A percentile compares a stretch with the other conserved stretches of the same genome.
Evolutionary conservation across 1,284 basidiomycete species (phyloP).

Genomic region (Moesziomyces antarcticus): DNA sequence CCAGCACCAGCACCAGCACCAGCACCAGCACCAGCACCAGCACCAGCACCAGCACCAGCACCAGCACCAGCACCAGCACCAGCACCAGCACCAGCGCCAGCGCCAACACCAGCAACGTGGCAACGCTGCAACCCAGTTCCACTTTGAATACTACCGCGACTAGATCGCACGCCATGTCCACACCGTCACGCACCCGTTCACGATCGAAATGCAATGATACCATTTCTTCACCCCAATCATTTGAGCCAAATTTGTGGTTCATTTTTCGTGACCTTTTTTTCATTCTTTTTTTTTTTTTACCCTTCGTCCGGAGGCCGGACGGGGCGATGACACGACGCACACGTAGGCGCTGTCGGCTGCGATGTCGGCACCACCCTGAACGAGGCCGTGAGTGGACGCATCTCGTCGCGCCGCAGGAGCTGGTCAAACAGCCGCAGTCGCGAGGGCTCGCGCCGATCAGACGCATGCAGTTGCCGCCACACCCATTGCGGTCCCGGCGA

Average conservation of each 20-base stretch:
- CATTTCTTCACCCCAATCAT: too few relatives aligned
- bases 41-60: too few relatives aligned
- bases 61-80: too few relatives aligned
- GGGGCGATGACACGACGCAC: not conserved
- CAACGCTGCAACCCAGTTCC: slow-evolving; percentile 9
- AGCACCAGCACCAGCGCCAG: too few relatives aligned
- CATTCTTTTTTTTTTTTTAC: not conserved
- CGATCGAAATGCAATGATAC: too few relatives aligned
- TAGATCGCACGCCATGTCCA: not conserved
- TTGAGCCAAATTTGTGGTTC: too few relatives aligned
- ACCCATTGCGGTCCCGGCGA: too few relatives aligned
- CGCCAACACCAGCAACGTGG: not conserved
- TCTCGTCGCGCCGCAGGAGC: slow-evolving; percentile 22
- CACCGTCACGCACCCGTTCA: too few relatives aligned
- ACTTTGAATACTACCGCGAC: slow-evolving; percentile 27
- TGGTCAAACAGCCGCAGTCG: slow-evolving; percentile 14
- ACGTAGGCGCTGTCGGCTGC: not conserved
- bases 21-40: too few relatives aligned
- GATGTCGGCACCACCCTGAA: slow-evolving; percentile 17
- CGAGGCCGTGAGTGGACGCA: slow-evolving; percentile 9
- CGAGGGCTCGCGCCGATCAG: too few relatives aligned
- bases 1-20: too few relatives aligned
- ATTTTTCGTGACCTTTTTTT: not conserved
- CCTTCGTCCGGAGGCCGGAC: not conserved
- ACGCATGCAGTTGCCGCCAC: too few relatives aligned